A percentile compares a stretch with the other conserved stretches of the same genome.
phyloP scores from a whole-genome alignment of 1,139 yeast genomes.

The Candida neerlandica region DNA sequence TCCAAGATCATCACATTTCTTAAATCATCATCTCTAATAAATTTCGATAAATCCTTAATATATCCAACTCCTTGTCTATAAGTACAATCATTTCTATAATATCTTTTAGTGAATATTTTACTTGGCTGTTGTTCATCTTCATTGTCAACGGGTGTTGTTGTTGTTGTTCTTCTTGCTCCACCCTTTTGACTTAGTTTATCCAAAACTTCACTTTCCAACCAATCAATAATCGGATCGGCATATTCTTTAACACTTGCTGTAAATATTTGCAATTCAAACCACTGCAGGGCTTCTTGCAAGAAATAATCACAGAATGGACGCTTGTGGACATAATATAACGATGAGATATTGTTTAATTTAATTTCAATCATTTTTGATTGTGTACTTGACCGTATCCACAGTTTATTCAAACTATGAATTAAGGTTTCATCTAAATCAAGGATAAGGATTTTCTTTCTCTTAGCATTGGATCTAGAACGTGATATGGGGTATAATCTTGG shows the following conservation, averaged over 20 bases:
- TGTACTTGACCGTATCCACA: slow-evolving; percentile 48
- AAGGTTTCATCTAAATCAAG: slow-evolving; percentile 92
- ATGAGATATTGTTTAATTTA: slow-evolving; percentile 65
- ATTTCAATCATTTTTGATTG: slow-evolving; percentile 84
- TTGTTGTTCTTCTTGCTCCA: neutral
- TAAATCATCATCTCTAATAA: slow-evolving; percentile 54
- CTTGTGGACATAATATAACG: slow-evolving; percentile 87
- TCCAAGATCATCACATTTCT: slow-evolving; percentile 80
- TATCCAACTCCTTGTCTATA: slow-evolving; percentile 80
- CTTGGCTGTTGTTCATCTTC: neutral
- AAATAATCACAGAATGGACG: slow-evolving; percentile 91
- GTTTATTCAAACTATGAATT: slow-evolving; percentile 83
- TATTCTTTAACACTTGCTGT: slow-evolving; percentile 95
- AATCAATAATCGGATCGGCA: slow-evolving; percentile 96
- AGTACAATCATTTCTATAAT: slow-evolving; percentile 80
- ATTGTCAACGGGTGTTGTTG: neutral
- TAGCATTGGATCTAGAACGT: slow-evolving; percentile 38
- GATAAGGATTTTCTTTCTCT: slow-evolving; percentile 66
- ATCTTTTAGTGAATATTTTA: slow-evolving; percentile 55
- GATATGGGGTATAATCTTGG: slow-evolving; percentile 47
- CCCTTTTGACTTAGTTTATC: slow-evolving; percentile 16
- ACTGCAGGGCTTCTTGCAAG: slow-evolving; percentile 71
- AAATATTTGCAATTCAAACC: slow-evolving; percentile 89
- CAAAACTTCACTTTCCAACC: slow-evolving; percentile 57
- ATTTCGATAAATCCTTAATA: slow-evolving; percentile 75